phyloP scores from a whole-genome alignment of 805 yeast species.

The Ogataea pilisensis region DNA sequence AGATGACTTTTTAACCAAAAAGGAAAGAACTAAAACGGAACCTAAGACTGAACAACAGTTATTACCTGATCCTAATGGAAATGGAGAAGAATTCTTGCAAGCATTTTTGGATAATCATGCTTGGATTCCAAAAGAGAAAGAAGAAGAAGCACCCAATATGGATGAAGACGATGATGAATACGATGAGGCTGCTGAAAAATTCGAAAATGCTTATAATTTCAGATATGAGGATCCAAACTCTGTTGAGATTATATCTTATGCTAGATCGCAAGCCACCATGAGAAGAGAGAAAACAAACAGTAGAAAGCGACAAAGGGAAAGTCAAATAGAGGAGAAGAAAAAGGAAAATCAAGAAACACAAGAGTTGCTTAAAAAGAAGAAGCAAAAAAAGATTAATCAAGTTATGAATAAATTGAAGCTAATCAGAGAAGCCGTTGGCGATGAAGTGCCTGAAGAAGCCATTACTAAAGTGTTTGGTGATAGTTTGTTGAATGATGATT shows the following conservation, averaged over 20 bases:
- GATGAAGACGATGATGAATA: conserved; percentile 79
- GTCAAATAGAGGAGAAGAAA: conserved; percentile 50
- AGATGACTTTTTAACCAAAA: conserved; percentile 53
- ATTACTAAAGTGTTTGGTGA: conserved; percentile 68
- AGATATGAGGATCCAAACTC: conserved; percentile 90
- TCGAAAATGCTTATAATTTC: conserved; percentile 91
- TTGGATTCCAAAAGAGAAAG: conserved; percentile 80
- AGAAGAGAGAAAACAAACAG: conserved; percentile 73
- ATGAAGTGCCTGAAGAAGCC: conserved; percentile 52
- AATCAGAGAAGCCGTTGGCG: conserved; percentile 67
- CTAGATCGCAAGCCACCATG: conserved; percentile 89
- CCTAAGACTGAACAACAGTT: conserved; percentile 29
- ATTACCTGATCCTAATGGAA: conserved; percentile 63
- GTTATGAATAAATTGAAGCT: conserved; percentile 66
- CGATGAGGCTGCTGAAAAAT: conserved; percentile 86
- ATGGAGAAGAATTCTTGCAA: conserved; percentile 66
- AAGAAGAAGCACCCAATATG: conserved; percentile 36
- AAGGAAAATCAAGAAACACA: conserved; percentile 53
- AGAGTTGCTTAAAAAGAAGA: conserved; percentile 62
- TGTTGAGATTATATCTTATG: conserved; percentile 89
- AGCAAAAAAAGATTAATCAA: conserved; percentile 70
- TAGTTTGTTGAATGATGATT: conserved; percentile 78
- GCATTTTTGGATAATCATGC: conserved; percentile 75
- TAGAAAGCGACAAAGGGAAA: conserved; percentile 80
- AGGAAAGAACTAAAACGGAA: conserved; percentile 36